Evolutionary conservation across 768 basidiomycete genomes (phyloP).

Genomic region (Leucocoprinus birnbaumii): DNA sequence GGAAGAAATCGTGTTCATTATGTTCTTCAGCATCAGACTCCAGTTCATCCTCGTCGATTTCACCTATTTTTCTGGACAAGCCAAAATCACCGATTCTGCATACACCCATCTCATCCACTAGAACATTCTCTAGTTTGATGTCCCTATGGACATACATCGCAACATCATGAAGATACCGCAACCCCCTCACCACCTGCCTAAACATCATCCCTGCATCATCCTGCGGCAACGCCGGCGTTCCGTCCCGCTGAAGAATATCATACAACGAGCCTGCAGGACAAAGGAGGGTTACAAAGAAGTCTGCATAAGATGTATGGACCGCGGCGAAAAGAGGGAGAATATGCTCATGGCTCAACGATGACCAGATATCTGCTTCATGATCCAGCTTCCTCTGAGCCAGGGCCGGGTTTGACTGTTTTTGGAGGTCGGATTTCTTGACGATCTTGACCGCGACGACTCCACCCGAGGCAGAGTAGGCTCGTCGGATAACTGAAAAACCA

Average conservation of each 20-base stretch:
- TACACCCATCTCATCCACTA: conserved; percentile 86
- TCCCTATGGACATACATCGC: conserved; percentile 86
- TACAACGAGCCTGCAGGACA: conserved; percentile 86
- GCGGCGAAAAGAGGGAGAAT: conserved; percentile 79
- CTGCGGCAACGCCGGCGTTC: conserved; percentile 61
- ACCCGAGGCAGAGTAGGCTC: conserved; percentile 62
- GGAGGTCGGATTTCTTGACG: conserved; percentile 56
- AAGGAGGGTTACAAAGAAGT: conserved; percentile 79
- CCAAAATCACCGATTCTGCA: conserved; percentile 88
- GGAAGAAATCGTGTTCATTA: conserved; percentile 19
- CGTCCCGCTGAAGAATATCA: conserved; percentile 75
- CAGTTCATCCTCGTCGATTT: conserved; percentile 36
- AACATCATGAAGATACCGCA: conserved; percentile 80
- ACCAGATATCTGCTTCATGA: conserved; percentile 73
- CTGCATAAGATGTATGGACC: conserved; percentile 56
- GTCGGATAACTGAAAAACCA: conserved; percentile 77
- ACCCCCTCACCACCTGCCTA: conserved; percentile 77
- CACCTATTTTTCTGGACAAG: conserved; percentile 64
- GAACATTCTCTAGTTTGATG: conserved; percentile 95
- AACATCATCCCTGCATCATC: conserved; percentile 87
- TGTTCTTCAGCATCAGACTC: conserved; percentile 20
- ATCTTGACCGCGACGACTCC: conserved; percentile 82
- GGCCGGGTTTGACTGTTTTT: conserved; percentile 46
- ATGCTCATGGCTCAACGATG: conserved; percentile 77
- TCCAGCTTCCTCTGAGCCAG: conserved; percentile 54